A percentile compares a stretch with the other conserved stretches of the same genome.
phyloP scores from a whole-genome alignment of 768 basidiomycete species.

The Tricholoma saponaceum region DNA sequence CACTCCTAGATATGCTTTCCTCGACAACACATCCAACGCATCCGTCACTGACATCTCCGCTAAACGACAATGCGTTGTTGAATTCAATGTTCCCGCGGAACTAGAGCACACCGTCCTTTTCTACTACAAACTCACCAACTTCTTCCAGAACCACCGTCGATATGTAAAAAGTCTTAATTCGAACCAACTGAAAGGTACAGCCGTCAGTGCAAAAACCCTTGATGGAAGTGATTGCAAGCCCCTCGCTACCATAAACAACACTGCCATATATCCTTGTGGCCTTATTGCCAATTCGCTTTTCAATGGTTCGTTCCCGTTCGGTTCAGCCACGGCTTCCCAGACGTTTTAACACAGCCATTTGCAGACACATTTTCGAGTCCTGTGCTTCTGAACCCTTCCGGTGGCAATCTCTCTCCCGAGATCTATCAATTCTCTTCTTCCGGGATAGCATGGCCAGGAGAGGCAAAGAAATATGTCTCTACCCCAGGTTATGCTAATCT shows the following conservation, averaged over 20 bases:
- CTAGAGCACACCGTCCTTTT: conserved; percentile 74
- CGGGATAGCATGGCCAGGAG: conserved; percentile 96
- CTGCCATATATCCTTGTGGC: conserved; percentile 89
- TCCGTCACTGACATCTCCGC: conserved; percentile 39
- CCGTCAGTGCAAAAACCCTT: conserved; percentile 44
- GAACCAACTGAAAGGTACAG: conserved; percentile 78
- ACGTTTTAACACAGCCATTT: neutral
- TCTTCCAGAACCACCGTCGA: conserved; percentile 97
- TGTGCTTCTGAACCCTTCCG: conserved; percentile 48
- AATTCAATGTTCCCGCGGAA: conserved; percentile 80
- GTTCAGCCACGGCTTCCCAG: neutral
- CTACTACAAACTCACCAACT: conserved; percentile 96
- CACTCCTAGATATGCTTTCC: conserved; percentile 74
- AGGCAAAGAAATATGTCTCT: conserved; percentile 82
- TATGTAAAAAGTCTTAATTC: conserved; percentile 91
- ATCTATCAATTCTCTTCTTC: conserved; percentile 70
- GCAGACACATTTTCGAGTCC: conserved; percentile 79
- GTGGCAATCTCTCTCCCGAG: conserved; percentile 37
- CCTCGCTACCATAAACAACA: conserved; percentile 51
- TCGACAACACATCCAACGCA: conserved; percentile 47
- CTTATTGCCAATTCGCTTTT: conserved; percentile 96
- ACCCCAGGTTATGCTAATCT: conserved; percentile 48
- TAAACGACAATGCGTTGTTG: conserved; percentile 65
- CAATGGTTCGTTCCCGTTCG: conserved; percentile 59
- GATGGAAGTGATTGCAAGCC: conserved; percentile 85